Conservation (phyloP, 768 basidiomycete genomes). For the Megacollybia marginata region DNA sequence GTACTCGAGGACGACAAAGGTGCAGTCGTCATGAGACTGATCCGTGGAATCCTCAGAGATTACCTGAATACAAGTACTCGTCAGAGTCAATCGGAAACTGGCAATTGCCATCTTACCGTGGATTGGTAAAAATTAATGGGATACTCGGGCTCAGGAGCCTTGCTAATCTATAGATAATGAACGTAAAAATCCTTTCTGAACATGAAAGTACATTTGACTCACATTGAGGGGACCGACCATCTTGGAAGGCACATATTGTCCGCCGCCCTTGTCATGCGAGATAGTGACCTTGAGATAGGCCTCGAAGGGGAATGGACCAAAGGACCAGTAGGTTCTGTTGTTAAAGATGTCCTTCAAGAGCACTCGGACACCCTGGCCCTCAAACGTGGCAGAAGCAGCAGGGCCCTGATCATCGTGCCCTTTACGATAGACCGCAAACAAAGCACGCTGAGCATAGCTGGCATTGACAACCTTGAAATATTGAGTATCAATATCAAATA, state of each 20-base stretch:
- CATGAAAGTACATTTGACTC: background rate
- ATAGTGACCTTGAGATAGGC: background rate
- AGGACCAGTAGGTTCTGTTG: background rate
- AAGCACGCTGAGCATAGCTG: background rate
- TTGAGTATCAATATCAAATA: background rate
- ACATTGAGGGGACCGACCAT: slow-evolving; percentile 1
- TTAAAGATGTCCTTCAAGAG: background rate
- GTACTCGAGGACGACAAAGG: no score
- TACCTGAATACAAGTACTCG: no score
- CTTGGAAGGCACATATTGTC: background rate
- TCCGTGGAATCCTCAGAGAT: no score
- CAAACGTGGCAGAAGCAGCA: background rate
- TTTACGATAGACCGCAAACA: background rate
- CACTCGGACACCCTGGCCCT: background rate
- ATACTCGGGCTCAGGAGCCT: no score
- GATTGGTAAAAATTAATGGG: no score
- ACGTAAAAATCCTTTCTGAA: no score
- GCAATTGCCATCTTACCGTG: no score
- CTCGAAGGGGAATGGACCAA: background rate
- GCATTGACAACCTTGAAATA: background rate
- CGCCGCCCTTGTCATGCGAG: background rate
- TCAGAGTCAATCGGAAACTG: no score
- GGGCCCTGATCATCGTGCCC: background rate
- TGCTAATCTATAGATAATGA: no score
- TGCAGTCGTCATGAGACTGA: no score